phyloP scores from a whole-genome alignment of 805 yeast genomes.

The Ogataea glucozyma region DNA sequence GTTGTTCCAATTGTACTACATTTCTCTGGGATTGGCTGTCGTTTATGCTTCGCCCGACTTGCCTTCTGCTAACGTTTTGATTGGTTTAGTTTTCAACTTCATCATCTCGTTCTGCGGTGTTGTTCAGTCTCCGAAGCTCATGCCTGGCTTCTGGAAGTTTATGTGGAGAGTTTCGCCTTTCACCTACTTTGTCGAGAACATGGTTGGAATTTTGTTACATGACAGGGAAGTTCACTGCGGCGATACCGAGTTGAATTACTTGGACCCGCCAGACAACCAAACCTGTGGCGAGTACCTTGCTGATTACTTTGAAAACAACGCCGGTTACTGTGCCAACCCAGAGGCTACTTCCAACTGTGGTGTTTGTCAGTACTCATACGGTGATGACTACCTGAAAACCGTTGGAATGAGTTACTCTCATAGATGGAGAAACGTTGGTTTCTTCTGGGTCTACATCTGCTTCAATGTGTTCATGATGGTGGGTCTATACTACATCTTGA shows the following conservation, averaged over 20 bases:
- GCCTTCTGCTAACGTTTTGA: conserved; percentile 63
- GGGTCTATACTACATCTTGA: conserved; percentile 35
- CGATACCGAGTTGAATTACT: conserved; percentile 46
- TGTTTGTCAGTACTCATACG: conserved; percentile 46
- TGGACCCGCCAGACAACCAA: conserved; percentile 57
- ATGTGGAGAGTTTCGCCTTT: conserved; percentile 76
- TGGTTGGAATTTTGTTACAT: conserved; percentile 51
- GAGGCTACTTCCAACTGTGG: conserved; percentile 49
- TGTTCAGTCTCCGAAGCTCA: conserved; percentile 50
- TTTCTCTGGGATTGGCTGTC: conserved; percentile 53
- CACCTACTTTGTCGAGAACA: conserved; percentile 63
- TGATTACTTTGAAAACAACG: conserved; percentile 35
- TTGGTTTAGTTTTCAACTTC: conserved; percentile 57
- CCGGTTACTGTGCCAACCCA: conserved; percentile 63
- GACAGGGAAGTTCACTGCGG: conserved; percentile 52
- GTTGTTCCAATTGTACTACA: conserved; percentile 47
- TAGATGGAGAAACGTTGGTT: conserved; percentile 70
- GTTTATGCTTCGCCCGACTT: conserved; percentile 65
- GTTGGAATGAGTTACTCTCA: conserved; percentile 45
- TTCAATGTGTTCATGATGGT: conserved; percentile 50
- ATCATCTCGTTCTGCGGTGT: conserved; percentile 70
- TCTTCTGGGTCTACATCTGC: conserved; percentile 54
- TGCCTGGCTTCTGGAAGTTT: conserved; percentile 86
- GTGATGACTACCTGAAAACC: conserved; percentile 47
- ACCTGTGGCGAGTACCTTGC: conserved; percentile 63